Conservation (phyloP, 179 eudicot genomes). For the Silene vulgaris region DNA sequence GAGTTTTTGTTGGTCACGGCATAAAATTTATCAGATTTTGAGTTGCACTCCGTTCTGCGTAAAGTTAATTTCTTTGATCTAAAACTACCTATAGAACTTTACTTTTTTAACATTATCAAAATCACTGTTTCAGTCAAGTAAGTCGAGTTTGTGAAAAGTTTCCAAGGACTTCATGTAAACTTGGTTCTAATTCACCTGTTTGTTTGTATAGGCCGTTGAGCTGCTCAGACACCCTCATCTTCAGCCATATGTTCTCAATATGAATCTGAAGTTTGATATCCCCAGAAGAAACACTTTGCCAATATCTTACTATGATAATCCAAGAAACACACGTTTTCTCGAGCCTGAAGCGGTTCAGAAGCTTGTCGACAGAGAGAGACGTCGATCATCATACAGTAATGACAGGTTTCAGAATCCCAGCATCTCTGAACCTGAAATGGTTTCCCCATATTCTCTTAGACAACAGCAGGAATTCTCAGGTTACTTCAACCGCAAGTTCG, state of each 20-base stretch:
- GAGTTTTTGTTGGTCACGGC: too few species aligned
- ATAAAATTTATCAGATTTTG: too few species aligned
- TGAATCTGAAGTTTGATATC: slow-evolving; percentile 48
- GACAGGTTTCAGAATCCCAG: slow-evolving; percentile 87
- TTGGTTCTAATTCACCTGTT: slow-evolving; percentile 13
- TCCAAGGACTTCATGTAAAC: background rate
- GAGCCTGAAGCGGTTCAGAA: slow-evolving; percentile 47
- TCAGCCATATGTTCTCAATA: slow-evolving; percentile 54
- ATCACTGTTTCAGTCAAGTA: too few species aligned
- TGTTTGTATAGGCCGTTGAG: slow-evolving; percentile 71
- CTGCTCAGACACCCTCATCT: slow-evolving; percentile 78
- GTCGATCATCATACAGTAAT: slow-evolving; percentile 52
- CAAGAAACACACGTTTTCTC: slow-evolving; percentile 40
- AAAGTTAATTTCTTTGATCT: background rate
- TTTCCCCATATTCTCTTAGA: slow-evolving; percentile 46
- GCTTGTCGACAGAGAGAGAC: slow-evolving; percentile 41
- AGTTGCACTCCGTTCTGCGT: background rate
- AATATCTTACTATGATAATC: slow-evolving; percentile 36
- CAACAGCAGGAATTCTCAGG: slow-evolving; percentile 37
- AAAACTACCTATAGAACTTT: background rate
- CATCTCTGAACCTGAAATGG: slow-evolving; percentile 64
- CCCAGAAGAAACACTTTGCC: slow-evolving; percentile 65
- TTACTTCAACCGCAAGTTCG: slow-evolving; percentile 32
- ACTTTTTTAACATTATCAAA: background rate
- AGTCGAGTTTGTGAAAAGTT: background rate